phyloP scores from a whole-genome alignment of 192 early-diverging fungal genomes.

The Gonapodya sp. region DNA sequence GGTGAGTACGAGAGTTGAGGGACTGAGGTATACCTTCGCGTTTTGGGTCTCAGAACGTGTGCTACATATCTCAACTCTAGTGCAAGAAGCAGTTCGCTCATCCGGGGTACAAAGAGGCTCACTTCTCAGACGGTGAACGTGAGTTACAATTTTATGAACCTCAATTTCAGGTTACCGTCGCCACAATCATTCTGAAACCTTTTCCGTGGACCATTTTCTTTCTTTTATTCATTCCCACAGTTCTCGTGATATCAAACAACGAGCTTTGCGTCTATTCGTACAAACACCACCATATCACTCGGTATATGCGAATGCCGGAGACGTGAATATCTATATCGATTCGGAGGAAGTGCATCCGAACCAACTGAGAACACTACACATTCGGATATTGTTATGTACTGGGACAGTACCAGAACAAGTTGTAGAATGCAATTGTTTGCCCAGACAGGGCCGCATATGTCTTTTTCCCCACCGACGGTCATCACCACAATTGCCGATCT shows the following conservation, averaged over 20 bases:
- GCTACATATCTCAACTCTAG: neutral
- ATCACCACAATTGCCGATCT: too few species aligned
- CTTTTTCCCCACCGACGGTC: too few species aligned
- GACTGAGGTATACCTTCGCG: neutral
- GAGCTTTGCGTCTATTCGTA: slow-evolving; percentile 1
- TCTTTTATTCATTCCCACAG: too few species aligned
- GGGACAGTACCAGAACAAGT: too few species aligned
- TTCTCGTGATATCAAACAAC: neutral
- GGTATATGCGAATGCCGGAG: neutral
- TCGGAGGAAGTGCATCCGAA: too few species aligned
- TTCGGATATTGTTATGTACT: too few species aligned
- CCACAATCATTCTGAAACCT: neutral
- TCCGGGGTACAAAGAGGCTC: neutral
- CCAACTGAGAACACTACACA: too few species aligned
- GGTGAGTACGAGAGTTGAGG: neutral
- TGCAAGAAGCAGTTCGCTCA: slow-evolving; percentile 3
- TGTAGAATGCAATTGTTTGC: too few species aligned
- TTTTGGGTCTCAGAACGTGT: too few species aligned
- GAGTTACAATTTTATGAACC: neutral
- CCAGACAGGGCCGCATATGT: too few species aligned
- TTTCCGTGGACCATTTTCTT: too few species aligned
- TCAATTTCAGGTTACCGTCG: neutral
- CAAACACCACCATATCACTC: neutral
- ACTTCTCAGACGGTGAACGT: neutral
- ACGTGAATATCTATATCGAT: too few species aligned